Conservation (phyloP, 768 basidiomycete species). For the Rhodosporidiobolus sp. region DNA sequence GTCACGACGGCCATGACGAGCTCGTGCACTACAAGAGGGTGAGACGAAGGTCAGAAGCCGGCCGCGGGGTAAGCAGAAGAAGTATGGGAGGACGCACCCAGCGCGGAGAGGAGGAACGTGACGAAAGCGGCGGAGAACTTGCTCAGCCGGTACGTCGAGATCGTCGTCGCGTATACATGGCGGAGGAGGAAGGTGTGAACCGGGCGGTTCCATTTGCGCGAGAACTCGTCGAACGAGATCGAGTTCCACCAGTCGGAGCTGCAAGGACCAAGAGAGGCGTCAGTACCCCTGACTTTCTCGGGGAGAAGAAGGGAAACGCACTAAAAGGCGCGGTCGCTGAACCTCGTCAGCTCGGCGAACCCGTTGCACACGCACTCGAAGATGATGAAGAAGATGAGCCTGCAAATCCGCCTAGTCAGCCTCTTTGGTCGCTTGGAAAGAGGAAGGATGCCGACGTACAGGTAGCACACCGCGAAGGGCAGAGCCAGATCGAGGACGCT, state of each 20-base stretch:
- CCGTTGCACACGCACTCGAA: conserved; percentile 87
- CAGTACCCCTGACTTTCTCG: background rate
- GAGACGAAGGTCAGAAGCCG: no score
- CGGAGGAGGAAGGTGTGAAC: conserved; percentile 63
- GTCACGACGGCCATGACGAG: conserved; percentile 92
- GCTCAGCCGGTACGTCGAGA: conserved; percentile 70
- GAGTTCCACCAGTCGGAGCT: conserved; percentile 77
- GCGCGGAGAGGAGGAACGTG: conserved; percentile 87
- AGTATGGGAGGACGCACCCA: conserved; percentile 36
- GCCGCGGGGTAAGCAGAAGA: no score
- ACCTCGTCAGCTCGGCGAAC: conserved; percentile 79
- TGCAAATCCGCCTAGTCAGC: background rate
- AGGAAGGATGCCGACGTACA: background rate
- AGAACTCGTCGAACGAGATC: conserved; percentile 93
- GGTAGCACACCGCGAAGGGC: conserved; percentile 62
- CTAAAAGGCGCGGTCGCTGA: conserved; percentile 96
- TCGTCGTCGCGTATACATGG: conserved; percentile 90
- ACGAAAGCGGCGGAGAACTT: conserved; percentile 79
- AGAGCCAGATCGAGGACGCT: conserved; percentile 80
- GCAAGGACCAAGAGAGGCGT: background rate
- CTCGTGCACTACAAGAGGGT: conserved; percentile 55
- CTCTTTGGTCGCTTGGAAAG: conserved; percentile 12
- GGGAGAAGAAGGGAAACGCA: conserved; percentile 57
- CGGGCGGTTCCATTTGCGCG: conserved; percentile 97
- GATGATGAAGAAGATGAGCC: conserved; percentile 44